Base-by-base conservation (phyloP, 495 filamentous ascomycete species). In the Neurospora africana region DNA sequence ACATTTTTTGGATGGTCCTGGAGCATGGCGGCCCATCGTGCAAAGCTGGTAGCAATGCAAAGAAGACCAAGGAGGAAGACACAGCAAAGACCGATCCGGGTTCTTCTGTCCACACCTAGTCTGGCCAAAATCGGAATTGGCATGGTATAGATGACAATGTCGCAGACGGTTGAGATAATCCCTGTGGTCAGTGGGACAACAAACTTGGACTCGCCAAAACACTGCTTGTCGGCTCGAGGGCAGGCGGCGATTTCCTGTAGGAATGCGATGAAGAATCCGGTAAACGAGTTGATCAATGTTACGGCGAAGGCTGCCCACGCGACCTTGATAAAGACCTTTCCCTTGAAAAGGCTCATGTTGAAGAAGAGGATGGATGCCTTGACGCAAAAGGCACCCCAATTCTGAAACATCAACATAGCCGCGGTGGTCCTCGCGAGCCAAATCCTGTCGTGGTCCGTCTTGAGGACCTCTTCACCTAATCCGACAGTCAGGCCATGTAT, bases 111-210 rank as follows among this genome's bases (percentile, higher is more conserved):
- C 5, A 76, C 43, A 5, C 47, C 68, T 0, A 76, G 72, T 33
- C 37, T 72, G 7, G 21, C 13, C 68, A 76, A 39, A 13, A 65
- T 11, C 19, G 74, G 74, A 13, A 76, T 76, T 9, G 74, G 74
- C 74, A 76, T 76, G 17, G 53, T 4, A 3, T 74, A 72, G 36
- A 76, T 76, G 33, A 74, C 30, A 4, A 76, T 68, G 23, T 76
- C 74, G 6, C 74, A 72, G 0, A 70, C 36, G 0, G 53, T 72
- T 0, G 70, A 70, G 5, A 72, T 13, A 8, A 76, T 69, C 2
- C 43, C 68, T 1, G 61, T 72, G 6, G 74, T 69, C 13, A 76
- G 68, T 1, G 70, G 72, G 10, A 76, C 72, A 5, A 43, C 70
- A 6, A 65, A 68, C 21, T 74, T 38, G 2, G 58, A 36, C 38